Percentiles rank a stretch among this genome's conserved stretches.
phyloP scores from a whole-genome alignment of 352 stramenopile species.

The Aphanomyces cochlioides region DNA sequence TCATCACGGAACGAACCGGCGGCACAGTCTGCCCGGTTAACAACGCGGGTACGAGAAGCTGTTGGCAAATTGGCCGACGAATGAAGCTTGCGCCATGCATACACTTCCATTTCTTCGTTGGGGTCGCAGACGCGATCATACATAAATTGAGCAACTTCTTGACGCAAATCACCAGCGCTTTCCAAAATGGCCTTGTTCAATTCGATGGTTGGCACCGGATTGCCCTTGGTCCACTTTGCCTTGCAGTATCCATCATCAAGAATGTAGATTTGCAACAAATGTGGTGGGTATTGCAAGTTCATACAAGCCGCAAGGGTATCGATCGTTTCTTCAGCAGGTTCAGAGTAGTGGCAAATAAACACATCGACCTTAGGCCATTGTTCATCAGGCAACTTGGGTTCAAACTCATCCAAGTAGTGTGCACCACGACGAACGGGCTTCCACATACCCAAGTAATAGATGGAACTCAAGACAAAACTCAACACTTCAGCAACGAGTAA shows the following conservation, averaged over 20 bases:
- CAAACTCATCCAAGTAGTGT: conserved; percentile 85
- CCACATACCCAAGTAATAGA: conserved; percentile 88
- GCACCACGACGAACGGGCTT: conserved; percentile 80
- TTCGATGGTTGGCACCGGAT: conserved; percentile 51
- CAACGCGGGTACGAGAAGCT: conserved; percentile 58
- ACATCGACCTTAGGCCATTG: conserved; percentile 83
- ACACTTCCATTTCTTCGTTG: conserved; percentile 85
- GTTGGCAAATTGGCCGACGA: conserved; percentile 78
- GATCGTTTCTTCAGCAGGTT: conserved; percentile 81
- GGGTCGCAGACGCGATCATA: conserved; percentile 83
- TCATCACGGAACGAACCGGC: conserved; percentile 80
- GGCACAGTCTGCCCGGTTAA: conserved; percentile 70
- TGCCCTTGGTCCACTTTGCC: conserved; percentile 76
- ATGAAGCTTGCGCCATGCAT: conserved; percentile 82
- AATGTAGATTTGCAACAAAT: conserved; percentile 82
- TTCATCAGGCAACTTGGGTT: conserved; percentile 72
- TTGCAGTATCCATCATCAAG: conserved; percentile 83
- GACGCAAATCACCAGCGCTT: conserved; percentile 71
- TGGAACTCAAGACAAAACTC: conserved; percentile 57
- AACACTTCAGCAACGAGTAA: conserved; percentile 63
- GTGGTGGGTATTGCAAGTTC: conserved; percentile 84
- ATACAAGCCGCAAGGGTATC: conserved; percentile 83
- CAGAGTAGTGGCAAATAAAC: conserved; percentile 75
- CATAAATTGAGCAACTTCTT: conserved; percentile 86
- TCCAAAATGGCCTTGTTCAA: conserved; percentile 77